A percentile compares a stretch with the other conserved stretches of the same genome.
Evolutionary conservation across 345 rosid genomes (phyloP).

Genomic region (Punica granatum): DNA sequence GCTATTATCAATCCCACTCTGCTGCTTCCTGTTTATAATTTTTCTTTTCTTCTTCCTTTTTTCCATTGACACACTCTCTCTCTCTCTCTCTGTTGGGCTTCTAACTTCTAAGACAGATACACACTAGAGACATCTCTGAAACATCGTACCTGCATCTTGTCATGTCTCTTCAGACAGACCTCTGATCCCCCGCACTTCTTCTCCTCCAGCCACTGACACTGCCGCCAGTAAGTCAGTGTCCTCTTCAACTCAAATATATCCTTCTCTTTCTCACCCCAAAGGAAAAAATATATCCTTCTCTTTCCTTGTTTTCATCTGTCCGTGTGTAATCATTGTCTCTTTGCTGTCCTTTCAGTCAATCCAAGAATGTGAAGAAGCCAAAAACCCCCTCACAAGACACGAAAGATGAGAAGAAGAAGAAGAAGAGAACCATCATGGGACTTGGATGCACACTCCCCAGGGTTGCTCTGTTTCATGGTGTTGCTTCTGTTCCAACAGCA

Average conservation of each 20-base stretch:
- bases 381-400: background rate
- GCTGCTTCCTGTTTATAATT: background rate
- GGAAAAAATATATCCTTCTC: too few relatives aligned
- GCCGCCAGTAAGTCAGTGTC: too few relatives aligned
- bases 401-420: background rate
- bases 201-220: too few relatives aligned
- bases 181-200: too few relatives aligned
- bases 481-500: slow-evolving; percentile 18
- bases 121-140: slow-evolving; percentile 1
- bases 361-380: background rate
- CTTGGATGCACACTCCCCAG: slow-evolving; percentile 4
- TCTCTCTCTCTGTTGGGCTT: background rate
- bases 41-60: background rate
- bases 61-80: slow-evolving; percentile 3
- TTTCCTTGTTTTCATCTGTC: background rate
- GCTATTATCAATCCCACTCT: background rate
- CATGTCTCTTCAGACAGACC: slow-evolving; percentile 9
- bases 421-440: slow-evolving; percentile 13
- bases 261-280: too few relatives aligned
- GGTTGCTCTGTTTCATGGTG: slow-evolving; percentile 14
- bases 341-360: background rate
- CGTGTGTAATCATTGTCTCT: background rate
- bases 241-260: too few relatives aligned
- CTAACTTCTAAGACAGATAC: background rate
- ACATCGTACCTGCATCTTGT: slow-evolving; percentile 24